Conservation (phyloP, 805 yeast genomes). For the Lachancea lanzarotensis region DNA sequence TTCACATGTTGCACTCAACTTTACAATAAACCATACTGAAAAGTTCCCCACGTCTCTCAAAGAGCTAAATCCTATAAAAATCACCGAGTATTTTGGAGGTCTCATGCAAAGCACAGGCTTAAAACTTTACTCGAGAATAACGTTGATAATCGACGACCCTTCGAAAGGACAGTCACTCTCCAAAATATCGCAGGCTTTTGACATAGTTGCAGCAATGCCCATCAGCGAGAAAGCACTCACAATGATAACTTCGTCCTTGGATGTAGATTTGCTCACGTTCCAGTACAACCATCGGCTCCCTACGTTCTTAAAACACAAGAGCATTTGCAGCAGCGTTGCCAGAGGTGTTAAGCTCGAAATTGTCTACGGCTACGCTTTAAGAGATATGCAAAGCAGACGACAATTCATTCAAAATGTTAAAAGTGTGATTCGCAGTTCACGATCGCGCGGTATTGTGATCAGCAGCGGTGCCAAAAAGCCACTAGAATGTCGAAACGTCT, state of each 20-base stretch:
- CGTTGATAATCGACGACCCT: constrained; percentile 71
- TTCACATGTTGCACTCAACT: constrained; percentile 70
- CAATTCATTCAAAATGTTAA: constrained; percentile 65
- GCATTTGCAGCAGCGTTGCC: constrained; percentile 73
- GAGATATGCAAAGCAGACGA: constrained; percentile 41
- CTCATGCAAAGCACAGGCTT: constrained; percentile 35
- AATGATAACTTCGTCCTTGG: constrained; percentile 65
- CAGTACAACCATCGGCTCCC: constrained; percentile 62
- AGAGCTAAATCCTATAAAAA: constrained; percentile 40
- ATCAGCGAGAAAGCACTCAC: constrained; percentile 70
- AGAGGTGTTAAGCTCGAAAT: constrained; percentile 82
- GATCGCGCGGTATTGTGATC: constrained; percentile 72
- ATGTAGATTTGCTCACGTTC: constrained; percentile 75
- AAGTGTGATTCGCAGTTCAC: constrained; percentile 70
- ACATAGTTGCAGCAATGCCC: constrained; percentile 78
- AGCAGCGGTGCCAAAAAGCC: constrained; percentile 66
- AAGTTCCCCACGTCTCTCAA: constrained; percentile 44
- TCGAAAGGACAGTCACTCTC: constrained; percentile 55
- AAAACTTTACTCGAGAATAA: constrained; percentile 60
- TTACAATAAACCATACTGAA: constrained; percentile 43
- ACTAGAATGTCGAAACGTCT: constrained; percentile 54
- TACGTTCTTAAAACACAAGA: constrained; percentile 73
- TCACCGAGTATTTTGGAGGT: constrained; percentile 23
- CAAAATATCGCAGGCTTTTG: constrained; percentile 44
- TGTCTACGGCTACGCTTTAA: constrained; percentile 51